Base-by-base conservation (phyloP, 2,329 filamentous ascomycete genomes). In the Sarocladiaceae sp. region DNA sequence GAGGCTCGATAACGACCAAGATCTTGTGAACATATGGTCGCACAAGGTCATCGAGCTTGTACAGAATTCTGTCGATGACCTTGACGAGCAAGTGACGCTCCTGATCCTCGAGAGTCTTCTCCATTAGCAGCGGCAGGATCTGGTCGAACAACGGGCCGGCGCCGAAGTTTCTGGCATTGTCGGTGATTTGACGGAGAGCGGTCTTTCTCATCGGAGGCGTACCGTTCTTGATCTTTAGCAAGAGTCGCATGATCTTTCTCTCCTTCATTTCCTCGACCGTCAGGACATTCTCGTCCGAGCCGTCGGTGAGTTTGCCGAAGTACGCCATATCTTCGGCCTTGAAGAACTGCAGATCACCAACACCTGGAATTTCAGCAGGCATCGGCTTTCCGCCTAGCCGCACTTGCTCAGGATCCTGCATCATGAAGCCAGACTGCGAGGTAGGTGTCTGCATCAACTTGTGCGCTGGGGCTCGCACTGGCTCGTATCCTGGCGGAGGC, bases 151-250 rank as follows among this genome's bases (percentile, higher is more conserved):
- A 76, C 7, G 93, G 80, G 0, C 89, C 90, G 27, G 93, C 90
- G 50, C 93, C 93, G 61, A 98, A 98, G 64, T 91, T 88, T 45
- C 91, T 84, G 24, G 93, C 93, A 62, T 98, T 98, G 63, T 98
- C 93, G 15, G 93, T 98, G 50, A 98, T 82, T 64, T 98, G 93
- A 66, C 93, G 85, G 56, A 98, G 77, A 19, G 93, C 93, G 27
- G 93, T 98, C 75, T 98, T 98, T 67, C 93, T 78, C 93, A 97
- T 97, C 0, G 93, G 91, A 20, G 93, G 93, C 32, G 93, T 97
- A 58, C 93, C 93, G 62, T 98, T 98, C 78, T 98, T 98, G 73
- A 98, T 91, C 69, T 98, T 98, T 46, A 98, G 76, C 35, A 98
- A 73, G 45, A 98, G 70, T 53, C 93, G 78, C 93, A 98, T 97